Evolutionary conservation across 495 filamentous ascomycete genomes (phyloP).

Genomic region (Xylaria venustula): DNA sequence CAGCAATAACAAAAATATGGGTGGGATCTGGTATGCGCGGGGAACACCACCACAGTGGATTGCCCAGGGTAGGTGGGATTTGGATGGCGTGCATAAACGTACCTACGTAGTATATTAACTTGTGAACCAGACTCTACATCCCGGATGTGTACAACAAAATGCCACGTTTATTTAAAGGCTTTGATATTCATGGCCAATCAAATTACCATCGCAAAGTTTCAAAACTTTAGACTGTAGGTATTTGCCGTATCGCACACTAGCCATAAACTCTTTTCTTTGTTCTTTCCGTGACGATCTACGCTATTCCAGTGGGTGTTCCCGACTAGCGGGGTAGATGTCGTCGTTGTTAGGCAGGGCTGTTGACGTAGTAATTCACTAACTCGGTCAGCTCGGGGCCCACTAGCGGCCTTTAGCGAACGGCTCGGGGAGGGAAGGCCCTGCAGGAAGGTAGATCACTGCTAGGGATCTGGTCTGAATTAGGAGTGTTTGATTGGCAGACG

Average conservation of each 20-base stretch:
- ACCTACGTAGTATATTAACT: too few relatives aligned
- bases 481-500: too few relatives aligned
- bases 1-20: too few relatives aligned
- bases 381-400: neutral
- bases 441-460: neutral
- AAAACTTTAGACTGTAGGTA: neutral
- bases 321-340: neutral
- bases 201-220: neutral
- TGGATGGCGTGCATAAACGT: neutral
- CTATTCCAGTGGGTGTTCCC: too few relatives aligned
- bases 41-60: neutral
- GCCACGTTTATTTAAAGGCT: neutral
- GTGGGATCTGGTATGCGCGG: too few relatives aligned
- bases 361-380: constrained; percentile 8
- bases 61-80: neutral
- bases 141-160: too few relatives aligned
- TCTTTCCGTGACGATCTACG: too few relatives aligned
- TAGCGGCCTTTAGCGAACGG: neutral
- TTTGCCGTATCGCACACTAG: too few relatives aligned
- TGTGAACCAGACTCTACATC: too few relatives aligned
- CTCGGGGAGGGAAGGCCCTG: neutral
- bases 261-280: too few relatives aligned
- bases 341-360: neutral
- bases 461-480: too few relatives aligned
- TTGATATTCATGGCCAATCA: neutral